These are phyloP conservation scores for Paramecium tetraurelia DNA, from an alignment of 73 alveolate species.

Conservation along the genomic window DNA sequence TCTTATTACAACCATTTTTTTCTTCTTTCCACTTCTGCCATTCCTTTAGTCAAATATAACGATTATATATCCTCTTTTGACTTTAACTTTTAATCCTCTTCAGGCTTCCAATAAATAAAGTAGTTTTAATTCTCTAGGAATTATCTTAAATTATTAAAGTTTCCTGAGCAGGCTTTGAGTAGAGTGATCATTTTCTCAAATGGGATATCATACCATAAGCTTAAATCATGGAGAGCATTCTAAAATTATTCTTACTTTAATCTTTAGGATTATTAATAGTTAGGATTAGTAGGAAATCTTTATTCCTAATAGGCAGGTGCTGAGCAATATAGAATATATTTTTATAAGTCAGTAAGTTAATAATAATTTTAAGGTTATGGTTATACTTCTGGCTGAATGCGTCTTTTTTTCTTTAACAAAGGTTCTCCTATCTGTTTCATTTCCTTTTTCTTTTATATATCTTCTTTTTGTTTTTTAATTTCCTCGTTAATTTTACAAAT, in stretches of 20 bases:
- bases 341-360: neutral
- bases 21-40: neutral
- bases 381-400: neutral
- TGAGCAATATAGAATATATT: neutral
- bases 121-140: neutral
- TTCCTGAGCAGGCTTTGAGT: neutral
- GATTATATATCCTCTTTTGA: neutral
- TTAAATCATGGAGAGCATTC: neutral
- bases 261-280: neutral
- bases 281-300: slow-evolving; percentile 3
- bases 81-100: neutral
- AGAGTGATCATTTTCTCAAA: neutral
- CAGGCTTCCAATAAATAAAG: slow-evolving; percentile 3
- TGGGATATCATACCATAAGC: slow-evolving; percentile 21
- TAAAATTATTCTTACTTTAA: neutral
- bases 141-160: neutral
- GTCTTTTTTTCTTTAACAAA: neutral
- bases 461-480: neutral
- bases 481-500: neutral
- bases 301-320: neutral
- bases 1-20: neutral
- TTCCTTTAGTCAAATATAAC: neutral
- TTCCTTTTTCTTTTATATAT: neutral
- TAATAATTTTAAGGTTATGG: neutral
- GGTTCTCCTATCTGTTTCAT: neutral